phyloP scores from a whole-genome alignment of 2,329 filamentous ascomycete species.

The Ophiostoma ips region DNA sequence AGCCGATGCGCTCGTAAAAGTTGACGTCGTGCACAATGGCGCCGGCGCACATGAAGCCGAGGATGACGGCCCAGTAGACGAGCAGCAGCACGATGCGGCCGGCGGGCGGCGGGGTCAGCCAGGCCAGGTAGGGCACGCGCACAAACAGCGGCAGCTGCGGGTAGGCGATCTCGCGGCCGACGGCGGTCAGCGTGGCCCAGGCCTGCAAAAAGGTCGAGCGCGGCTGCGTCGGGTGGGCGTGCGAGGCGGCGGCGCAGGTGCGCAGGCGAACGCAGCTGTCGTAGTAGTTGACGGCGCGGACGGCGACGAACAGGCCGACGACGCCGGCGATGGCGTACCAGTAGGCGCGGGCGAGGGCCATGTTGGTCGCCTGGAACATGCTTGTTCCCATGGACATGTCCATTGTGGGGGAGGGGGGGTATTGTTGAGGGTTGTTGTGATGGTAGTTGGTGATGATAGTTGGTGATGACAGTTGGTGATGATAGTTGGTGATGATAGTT shows the following conservation, averaged over 20 bases:
- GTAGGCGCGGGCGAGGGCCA: constrained; percentile 37
- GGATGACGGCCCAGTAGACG: constrained; percentile 44
- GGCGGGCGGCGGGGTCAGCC: constrained; percentile 44
- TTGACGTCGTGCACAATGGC: constrained; percentile 37
- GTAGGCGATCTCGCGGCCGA: constrained; percentile 41
- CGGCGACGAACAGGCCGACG: constrained; percentile 26
- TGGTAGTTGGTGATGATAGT: no score
- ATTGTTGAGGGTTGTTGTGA: neutral
- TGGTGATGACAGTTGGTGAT: no score
- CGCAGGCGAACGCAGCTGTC: constrained; percentile 27
- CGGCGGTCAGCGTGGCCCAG: constrained; percentile 46
- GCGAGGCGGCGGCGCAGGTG: constrained; percentile 27
- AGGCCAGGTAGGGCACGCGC: constrained; percentile 31
- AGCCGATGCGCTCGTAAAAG: constrained; percentile 52
- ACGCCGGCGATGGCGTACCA: constrained; percentile 45
- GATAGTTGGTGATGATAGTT: no score
- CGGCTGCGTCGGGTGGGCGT: constrained; percentile 38
- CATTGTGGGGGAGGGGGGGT: constrained; percentile 9
- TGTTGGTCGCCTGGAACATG: constrained; percentile 32
- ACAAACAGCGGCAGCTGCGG: constrained; percentile 42
- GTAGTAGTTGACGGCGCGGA: constrained; percentile 30
- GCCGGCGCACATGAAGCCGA: constrained; percentile 40
- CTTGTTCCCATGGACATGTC: constrained; percentile 23
- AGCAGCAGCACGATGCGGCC: constrained; percentile 41
- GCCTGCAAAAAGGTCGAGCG: constrained; percentile 29